Evolutionary conservation across 2,329 filamentous ascomycete genomes (phyloP).

Genomic region (Arthrobotrys entomopaga): DNA sequence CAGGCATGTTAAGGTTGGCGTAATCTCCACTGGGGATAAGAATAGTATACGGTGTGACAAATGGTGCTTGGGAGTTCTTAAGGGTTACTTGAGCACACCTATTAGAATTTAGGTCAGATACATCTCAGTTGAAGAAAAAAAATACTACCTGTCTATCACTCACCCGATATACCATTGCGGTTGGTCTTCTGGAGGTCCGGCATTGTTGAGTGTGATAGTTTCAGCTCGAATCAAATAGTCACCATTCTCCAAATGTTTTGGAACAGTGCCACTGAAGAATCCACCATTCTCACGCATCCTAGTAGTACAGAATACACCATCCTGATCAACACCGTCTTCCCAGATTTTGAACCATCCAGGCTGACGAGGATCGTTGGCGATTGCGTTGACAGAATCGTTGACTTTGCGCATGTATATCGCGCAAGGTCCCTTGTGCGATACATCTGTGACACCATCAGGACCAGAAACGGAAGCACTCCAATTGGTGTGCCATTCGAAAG

Average conservation of each 20-base stretch:
- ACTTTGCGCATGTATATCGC: slow-evolving; percentile 50
- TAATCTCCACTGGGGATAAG: slow-evolving; percentile 44
- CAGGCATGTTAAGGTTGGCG: slow-evolving; percentile 46
- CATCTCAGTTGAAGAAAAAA: not conserved
- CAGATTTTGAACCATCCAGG: slow-evolving; percentile 51
- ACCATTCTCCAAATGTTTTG: slow-evolving; percentile 46
- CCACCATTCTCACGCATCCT: slow-evolving; percentile 39
- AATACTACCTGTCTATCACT: not conserved
- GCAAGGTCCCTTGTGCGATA: slow-evolving; percentile 43
- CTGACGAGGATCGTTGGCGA: slow-evolving; percentile 12
- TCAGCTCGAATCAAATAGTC: slow-evolving; percentile 51
- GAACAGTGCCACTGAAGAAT: slow-evolving; percentile 24
- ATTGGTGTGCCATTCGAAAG: slow-evolving; percentile 51
- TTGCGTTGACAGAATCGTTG: slow-evolving; percentile 16
- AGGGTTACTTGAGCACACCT: slow-evolving; percentile 48
- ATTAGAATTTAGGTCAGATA: not conserved
- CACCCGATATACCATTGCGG: slow-evolving; percentile 52
- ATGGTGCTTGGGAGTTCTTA: slow-evolving; percentile 22
- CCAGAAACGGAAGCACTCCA: slow-evolving; percentile 26
- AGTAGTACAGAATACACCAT: slow-evolving; percentile 46
- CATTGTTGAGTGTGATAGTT: slow-evolving; percentile 43
- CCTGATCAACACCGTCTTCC: slow-evolving; percentile 35
- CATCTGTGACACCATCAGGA: slow-evolving; percentile 40
- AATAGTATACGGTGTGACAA: slow-evolving; percentile 28
- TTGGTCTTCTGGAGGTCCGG: slow-evolving; percentile 26